These are phyloP conservation scores for Pyrrhoderma lamaoense DNA, from an alignment of 1,284 basidiomycete genomes.

Conservation along the genomic window DNA sequence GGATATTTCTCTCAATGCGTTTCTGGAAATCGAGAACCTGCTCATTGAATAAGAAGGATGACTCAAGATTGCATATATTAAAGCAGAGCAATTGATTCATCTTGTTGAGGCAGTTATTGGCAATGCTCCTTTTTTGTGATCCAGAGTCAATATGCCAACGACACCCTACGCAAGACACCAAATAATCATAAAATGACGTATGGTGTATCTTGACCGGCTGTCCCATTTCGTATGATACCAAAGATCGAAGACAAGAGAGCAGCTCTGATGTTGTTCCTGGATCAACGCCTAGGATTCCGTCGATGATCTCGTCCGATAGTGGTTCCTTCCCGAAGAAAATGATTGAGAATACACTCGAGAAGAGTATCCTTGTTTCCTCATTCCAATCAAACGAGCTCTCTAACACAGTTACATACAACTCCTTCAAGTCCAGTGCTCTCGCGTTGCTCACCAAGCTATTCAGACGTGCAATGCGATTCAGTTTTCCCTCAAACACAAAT, in stretches of 20 bases:
- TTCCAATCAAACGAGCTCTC: background rate
- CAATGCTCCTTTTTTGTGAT: background rate
- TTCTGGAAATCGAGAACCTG: background rate
- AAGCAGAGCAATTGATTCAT: background rate
- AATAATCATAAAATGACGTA: conserved; percentile 1
- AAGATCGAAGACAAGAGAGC: background rate
- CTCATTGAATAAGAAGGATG: conserved; percentile 2
- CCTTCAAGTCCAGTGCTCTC: background rate
- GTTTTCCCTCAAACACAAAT: background rate
- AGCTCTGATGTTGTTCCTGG: background rate
- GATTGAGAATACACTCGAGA: background rate
- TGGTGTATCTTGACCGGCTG: background rate
- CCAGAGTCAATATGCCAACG: background rate
- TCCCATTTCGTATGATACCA: background rate
- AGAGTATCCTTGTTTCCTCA: background rate
- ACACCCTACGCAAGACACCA: background rate
- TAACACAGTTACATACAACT: background rate
- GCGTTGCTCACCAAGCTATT: background rate
- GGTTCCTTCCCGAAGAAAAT: background rate
- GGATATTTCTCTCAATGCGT: background rate
- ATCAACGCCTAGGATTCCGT: background rate
- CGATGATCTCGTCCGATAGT: background rate
- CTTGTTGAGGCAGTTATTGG: background rate
- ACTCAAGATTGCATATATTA: conserved; percentile 7
- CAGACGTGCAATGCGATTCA: background rate